Evolutionary conservation across 352 stramenopile species (phyloP), one percentile per base, ranked within the genome.

Genomic region (Phytophthora lateralis): DNA sequence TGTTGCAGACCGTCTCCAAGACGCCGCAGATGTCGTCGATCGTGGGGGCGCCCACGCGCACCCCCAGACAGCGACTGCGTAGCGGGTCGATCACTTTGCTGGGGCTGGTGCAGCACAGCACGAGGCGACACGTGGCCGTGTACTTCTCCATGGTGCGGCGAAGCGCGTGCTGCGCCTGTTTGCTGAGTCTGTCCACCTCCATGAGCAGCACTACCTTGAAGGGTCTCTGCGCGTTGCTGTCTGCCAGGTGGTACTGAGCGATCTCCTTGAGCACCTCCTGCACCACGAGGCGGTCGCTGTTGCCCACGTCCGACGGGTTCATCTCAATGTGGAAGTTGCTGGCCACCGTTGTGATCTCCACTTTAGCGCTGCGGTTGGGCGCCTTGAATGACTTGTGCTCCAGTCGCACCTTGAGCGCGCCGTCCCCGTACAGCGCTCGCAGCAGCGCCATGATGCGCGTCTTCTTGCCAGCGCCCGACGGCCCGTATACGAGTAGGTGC

Each of bases 241-340:
- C 87, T 0, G 91, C 73, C 34, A 93, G 55, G 21, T 92, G 82
- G 68, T 92, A 96, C 70, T 98, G 86, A 9, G 98, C 97, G 64
- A 99, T 99, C 81, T 99, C 97, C 76, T 99, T 99, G 64, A 99
- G 98, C 50, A 99, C 95, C 69, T 99, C 96, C 74, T 99, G 97
- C 39, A 99, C 92, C 30, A 99, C 95, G 46, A 97, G 97, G 8
- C 96, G 90, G 80, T 99, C 98, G 71, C 97, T 97, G 45, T 89
- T 96, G 20, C 97, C 97, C 21, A 92, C 97, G 71, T 99, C 98
- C 42, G 90, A 97, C 38, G 98, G 97, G 65, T 98, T 99, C 80
- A 99, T 97, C 77, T 99, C 97, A 45, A 99, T 98, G 78, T 99
- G 98, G 77, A 99, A 99, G 73, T 98, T 98, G 76, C 84, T 98